Base-by-base conservation (phyloP, 1,284 basidiomycete genomes). In the Trametes pubescens region DNA sequence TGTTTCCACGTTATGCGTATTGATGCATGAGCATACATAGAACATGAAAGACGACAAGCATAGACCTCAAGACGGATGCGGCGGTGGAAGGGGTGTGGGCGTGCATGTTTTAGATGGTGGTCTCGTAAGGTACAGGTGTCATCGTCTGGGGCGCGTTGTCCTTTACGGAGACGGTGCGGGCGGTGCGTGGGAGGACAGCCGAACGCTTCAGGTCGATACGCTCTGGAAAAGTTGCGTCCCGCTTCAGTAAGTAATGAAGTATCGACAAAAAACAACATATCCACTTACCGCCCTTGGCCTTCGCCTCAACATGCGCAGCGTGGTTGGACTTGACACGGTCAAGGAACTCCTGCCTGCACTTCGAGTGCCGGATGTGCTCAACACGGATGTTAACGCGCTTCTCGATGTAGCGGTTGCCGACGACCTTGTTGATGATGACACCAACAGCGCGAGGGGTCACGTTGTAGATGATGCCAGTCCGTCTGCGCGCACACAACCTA, bases 361-460 rank as follows among this genome's bases (percentile, higher is more conserved):
- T 96, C 74, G 97, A 99, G 90, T 99, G 98, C 76, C 85, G 89
- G 82, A 99, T 86, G 87, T 99, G 98, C 87, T 99, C 97, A 75
- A 98, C 86, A 69, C 98, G 94, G 82, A 99, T 84, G 91, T 99
- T 99, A 79, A 99, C 97, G 66, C 97, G 94, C 89, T 99, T 99
- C 87, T 99, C 96, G 61, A 99, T 84, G 91, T 98, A 99, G 73
- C 97, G 94, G 86, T 97, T 97, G 75, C 97, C 97, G 75, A 99
- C 96, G 74, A 98, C 87, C 84, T 99, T 99, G 93, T 98, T 92
- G 73, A 97, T 90, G 79, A 99, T 96, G 68, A 99, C 94, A 80
- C 96, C 96, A 73, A 99, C 96, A 63, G 95, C 92, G 65, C 90
- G 88, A 66, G 94, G 94, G 59, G 97, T 95, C 70, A 99, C 96